A percentile compares a stretch with the other conserved stretches of the same genome.
Evolutionary conservation across 192 early-diverging fungal species (phyloP).

Genomic region (Chytriomyces sp.): DNA sequence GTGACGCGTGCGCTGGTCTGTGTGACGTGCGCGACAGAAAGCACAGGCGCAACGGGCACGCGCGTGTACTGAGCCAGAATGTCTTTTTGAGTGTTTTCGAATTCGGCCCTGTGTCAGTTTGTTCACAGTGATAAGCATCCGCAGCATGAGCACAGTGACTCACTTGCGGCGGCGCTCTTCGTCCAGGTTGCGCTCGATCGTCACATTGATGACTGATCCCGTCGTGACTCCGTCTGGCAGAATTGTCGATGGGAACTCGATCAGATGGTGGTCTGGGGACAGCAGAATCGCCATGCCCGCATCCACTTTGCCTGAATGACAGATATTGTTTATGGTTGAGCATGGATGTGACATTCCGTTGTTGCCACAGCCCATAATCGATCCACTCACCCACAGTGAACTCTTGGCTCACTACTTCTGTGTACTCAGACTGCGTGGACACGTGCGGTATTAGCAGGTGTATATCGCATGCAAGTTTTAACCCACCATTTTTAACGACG

Average conservation of each 20-base stretch:
- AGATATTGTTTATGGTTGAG: neutral
- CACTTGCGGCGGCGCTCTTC: conserved; percentile 81
- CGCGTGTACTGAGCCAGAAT: conserved; percentile 80
- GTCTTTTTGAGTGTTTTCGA: conserved; percentile 83
- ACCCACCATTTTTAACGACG: too few species aligned
- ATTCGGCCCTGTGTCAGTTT: conserved; percentile 51
- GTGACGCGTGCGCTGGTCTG: conserved; percentile 86
- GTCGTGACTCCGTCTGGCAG: conserved; percentile 89
- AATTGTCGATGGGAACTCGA: conserved; percentile 96
- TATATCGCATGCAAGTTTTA: too few species aligned
- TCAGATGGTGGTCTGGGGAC: conserved; percentile 97
- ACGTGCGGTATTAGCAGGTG: too few species aligned
- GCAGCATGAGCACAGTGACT: conserved; percentile 43
- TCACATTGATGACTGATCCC: conserved; percentile 95
- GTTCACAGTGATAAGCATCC: too few species aligned
- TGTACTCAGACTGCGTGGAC: conserved; percentile 12
- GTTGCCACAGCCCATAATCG: neutral
- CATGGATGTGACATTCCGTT: neutral
- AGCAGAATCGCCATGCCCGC: conserved; percentile 84
- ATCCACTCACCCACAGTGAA: conserved; percentile 34
- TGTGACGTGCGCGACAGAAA: conserved; percentile 72
- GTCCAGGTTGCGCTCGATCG: conserved; percentile 86
- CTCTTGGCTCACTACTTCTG: conserved; percentile 38
- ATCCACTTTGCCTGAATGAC: conserved; percentile 66
- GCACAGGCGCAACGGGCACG: conserved; percentile 77